Evolutionary conservation across 2,329 filamentous ascomycete species (phyloP).

Genomic region (Exophiala aquamarina): DNA sequence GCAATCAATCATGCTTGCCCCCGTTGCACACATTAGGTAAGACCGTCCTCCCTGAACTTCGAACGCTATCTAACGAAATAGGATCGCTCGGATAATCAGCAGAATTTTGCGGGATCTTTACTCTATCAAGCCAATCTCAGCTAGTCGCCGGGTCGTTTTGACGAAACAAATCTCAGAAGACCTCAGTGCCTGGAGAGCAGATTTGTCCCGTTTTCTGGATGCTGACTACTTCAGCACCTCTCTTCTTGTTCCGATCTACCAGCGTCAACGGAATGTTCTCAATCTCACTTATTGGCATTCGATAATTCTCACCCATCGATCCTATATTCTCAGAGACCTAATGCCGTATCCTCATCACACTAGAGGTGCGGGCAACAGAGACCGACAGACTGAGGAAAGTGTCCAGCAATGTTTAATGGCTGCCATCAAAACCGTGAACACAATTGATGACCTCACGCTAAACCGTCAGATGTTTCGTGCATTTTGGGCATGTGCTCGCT

Average conservation of each 20-base stretch:
- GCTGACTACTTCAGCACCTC: conserved; percentile 36
- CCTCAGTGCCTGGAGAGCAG: conserved; percentile 37
- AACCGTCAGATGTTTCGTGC: conserved; percentile 39
- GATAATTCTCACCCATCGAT: conserved; percentile 41
- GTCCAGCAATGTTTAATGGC: conserved; percentile 39
- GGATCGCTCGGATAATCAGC: conserved; percentile 45
- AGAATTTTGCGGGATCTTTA: conserved; percentile 48
- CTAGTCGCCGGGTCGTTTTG: conserved; percentile 17
- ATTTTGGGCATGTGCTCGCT: conserved; percentile 39
- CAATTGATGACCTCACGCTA: conserved; percentile 41
- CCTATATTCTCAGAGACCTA: conserved; percentile 37
- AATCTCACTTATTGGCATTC: conserved; percentile 47
- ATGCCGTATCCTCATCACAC: conserved; percentile 24
- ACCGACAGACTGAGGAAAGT: conserved; percentile 29
- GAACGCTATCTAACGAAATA: conserved; percentile 2
- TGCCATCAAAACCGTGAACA: conserved; percentile 40
- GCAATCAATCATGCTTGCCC: conserved; percentile 46
- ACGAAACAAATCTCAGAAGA: conserved; percentile 34
- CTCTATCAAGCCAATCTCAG: conserved; percentile 13
- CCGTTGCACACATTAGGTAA: conserved; percentile 44
- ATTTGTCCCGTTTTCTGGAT: conserved; percentile 40
- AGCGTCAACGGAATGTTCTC: conserved; percentile 43
- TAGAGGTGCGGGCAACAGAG: conserved; percentile 10
- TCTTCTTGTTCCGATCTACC: conserved; percentile 41
- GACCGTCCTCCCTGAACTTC: neutral